These are phyloP conservation scores for Maudiozyma barnettii DNA, from an alignment of 805 yeast species.

Conservation along the genomic window DNA sequence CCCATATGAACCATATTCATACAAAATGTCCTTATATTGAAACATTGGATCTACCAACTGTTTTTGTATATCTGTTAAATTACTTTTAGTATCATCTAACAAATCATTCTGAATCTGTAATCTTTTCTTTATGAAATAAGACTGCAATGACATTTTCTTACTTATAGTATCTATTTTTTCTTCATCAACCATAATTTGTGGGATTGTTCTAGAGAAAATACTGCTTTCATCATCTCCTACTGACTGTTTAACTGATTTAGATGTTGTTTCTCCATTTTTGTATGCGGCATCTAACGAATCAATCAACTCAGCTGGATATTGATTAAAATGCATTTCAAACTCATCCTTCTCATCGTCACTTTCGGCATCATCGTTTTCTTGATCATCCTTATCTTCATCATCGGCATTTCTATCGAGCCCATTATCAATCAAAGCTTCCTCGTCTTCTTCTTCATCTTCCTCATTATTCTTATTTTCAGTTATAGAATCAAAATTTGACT, in stretches of 20 bases:
- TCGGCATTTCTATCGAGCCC: slow-evolving; percentile 19
- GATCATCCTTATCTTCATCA: slow-evolving; percentile 18
- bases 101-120: slow-evolving; percentile 24
- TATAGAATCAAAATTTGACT: slow-evolving; percentile 18
- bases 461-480: slow-evolving; percentile 8
- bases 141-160: slow-evolving; percentile 16
- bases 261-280: slow-evolving; percentile 22
- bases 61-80: slow-evolving; percentile 38
- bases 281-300: slow-evolving; percentile 32
- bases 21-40: slow-evolving; percentile 61
- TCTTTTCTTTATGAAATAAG: slow-evolving; percentile 41
- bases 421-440: slow-evolving; percentile 26
- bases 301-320: slow-evolving; percentile 29
- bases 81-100: slow-evolving; percentile 13
- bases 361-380: slow-evolving; percentile 19
- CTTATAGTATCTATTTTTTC: slow-evolving; percentile 14
- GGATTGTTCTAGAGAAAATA: slow-evolving; percentile 12
- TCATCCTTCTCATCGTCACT: slow-evolving; percentile 50
- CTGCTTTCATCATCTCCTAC: slow-evolving; percentile 14
- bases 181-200: slow-evolving; percentile 10
- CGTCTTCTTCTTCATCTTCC: slow-evolving; percentile 23
- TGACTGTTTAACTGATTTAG: slow-evolving; percentile 16
- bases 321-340: slow-evolving; percentile 66
- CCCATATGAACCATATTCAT: slow-evolving; percentile 41
- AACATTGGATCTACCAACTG: slow-evolving; percentile 55